phyloP scores from a whole-genome alignment of 2,329 filamentous ascomycete species.

The Trematosphaeria pertusa region DNA sequence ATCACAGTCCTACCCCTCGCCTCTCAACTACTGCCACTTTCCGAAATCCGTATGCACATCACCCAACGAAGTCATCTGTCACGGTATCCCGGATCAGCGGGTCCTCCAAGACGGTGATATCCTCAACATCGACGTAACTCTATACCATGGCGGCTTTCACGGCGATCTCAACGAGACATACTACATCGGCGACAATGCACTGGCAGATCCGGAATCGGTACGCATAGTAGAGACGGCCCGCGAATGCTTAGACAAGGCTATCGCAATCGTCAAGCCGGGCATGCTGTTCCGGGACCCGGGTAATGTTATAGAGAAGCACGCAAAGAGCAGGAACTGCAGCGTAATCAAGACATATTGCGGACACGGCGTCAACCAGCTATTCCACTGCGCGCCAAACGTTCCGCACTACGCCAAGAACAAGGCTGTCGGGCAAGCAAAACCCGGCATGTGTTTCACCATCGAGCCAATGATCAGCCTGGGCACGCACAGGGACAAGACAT shows the following conservation, averaged over 20 bases:
- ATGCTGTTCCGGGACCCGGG: conserved; percentile 92
- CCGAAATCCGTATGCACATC: conserved; percentile 98
- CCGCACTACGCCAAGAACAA: conserved; percentile 99
- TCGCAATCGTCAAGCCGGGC: conserved; percentile 90
- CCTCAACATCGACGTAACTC: conserved; percentile 92
- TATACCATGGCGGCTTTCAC: conserved; percentile 95
- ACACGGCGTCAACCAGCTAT: conserved; percentile 91
- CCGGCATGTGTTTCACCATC: conserved; percentile 98
- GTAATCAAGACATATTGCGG: conserved; percentile 97
- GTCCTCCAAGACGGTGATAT: conserved; percentile 91
- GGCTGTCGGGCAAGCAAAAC: conserved; percentile 90
- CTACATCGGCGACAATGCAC: conserved; percentile 90
- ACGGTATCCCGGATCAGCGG: conserved; percentile 94
- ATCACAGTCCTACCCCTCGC: conserved; percentile 87
- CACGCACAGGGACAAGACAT: conserved; percentile 89
- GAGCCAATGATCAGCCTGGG: conserved; percentile 98
- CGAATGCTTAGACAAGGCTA: conserved; percentile 88
- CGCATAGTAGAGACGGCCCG: conserved; percentile 89
- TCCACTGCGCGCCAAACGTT: conserved; percentile 92
- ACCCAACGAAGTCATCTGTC: conserved; percentile 96
- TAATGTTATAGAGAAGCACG: conserved; percentile 93
- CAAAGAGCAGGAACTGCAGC: conserved; percentile 83
- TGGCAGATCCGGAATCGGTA: conserved; percentile 83
- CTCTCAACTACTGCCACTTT: conserved; percentile 94
- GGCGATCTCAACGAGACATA: conserved; percentile 98